phyloP scores from a whole-genome alignment of 1,284 basidiomycete genomes.

The Leccinum angustisporum region DNA sequence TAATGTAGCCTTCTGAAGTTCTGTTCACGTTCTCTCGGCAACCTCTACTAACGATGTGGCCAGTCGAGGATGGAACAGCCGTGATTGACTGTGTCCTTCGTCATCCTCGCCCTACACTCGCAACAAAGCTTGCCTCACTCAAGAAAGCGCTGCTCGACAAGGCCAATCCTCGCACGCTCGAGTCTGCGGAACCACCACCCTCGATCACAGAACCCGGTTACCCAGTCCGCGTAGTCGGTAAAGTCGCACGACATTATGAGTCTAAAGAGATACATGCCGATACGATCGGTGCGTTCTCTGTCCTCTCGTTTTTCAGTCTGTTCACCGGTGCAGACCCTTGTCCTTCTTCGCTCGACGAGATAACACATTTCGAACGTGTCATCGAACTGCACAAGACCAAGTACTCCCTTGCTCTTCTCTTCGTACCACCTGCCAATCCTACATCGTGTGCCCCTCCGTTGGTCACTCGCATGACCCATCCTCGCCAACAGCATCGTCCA shows the following conservation, averaged over 20 bases:
- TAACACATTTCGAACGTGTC: slow-evolving; percentile 56
- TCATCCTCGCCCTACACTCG: slow-evolving; percentile 24
- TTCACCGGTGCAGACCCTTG: slow-evolving; percentile 41
- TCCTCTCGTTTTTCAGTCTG: not conserved
- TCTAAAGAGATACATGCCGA: slow-evolving; percentile 50
- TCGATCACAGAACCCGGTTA: slow-evolving; percentile 50
- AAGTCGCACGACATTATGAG: slow-evolving; percentile 42
- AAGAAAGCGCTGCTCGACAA: slow-evolving; percentile 21
- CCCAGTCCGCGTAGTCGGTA: slow-evolving; percentile 50
- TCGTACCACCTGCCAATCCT: not conserved
- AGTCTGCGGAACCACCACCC: slow-evolving; percentile 27
- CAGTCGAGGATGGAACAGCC: slow-evolving; percentile 73
- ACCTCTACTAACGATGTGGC: slow-evolving; percentile 2
- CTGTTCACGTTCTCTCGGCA: not conserved
- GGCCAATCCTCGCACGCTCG: not conserved
- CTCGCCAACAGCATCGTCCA: slow-evolving; percentile 23
- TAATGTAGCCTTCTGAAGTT: slow-evolving; percentile 28
- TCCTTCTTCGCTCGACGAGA: slow-evolving; percentile 55
- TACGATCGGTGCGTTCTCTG: slow-evolving; percentile 38
- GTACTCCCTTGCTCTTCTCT: too few species aligned
- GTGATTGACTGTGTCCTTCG: slow-evolving; percentile 63
- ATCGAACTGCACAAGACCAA: slow-evolving; percentile 39
- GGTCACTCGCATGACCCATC: slow-evolving; percentile 14
- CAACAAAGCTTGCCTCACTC: slow-evolving; percentile 9
- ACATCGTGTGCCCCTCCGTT: slow-evolving; percentile 3